phyloP scores from a whole-genome alignment of 2,329 filamentous ascomycete species.

The Aspergillus fischeri region DNA sequence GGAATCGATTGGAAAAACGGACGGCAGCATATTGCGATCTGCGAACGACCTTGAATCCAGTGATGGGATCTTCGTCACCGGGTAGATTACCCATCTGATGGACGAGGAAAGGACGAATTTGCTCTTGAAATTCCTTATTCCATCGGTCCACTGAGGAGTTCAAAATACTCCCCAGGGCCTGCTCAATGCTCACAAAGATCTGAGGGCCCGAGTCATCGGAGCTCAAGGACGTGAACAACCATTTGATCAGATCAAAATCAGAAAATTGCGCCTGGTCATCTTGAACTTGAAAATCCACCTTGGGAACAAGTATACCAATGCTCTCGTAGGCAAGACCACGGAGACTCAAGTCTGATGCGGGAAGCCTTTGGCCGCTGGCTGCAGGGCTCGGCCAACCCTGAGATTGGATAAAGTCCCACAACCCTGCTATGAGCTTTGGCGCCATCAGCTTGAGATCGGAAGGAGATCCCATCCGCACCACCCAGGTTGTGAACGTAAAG shows the following conservation, averaged over 20 bases:
- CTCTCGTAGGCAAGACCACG: constrained; percentile 85
- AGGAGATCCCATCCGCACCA: constrained; percentile 66
- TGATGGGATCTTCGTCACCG: constrained; percentile 36
- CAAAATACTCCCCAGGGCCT: constrained; percentile 76
- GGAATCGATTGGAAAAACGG: constrained; percentile 83
- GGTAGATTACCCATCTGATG: constrained; percentile 59
- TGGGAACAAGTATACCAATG: constrained; percentile 69
- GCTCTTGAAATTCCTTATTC: constrained; percentile 38
- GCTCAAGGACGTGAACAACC: constrained; percentile 78
- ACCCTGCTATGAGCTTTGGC: constrained; percentile 60
- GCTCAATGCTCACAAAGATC: constrained; percentile 82
- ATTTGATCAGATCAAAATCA: constrained; percentile 57
- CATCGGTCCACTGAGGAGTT: constrained; percentile 51
- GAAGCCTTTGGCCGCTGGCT: constrained; percentile 49
- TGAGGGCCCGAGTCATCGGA: constrained; percentile 71
- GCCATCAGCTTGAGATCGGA: constrained; percentile 63
- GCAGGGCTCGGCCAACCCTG: constrained; percentile 76
- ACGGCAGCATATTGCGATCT: constrained; percentile 78
- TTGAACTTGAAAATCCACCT: constrained; percentile 35
- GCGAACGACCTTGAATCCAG: constrained; percentile 50
- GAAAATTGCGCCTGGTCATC: constrained; percentile 35
- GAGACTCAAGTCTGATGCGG: constrained; percentile 60
- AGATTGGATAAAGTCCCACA: constrained; percentile 69
- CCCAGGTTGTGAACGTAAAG: constrained; percentile 83
- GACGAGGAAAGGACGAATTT: constrained; percentile 58